Evolutionary conservation across 2,329 filamentous ascomycete genomes (phyloP).

Genomic region (Aureobasidium sp.): DNA sequence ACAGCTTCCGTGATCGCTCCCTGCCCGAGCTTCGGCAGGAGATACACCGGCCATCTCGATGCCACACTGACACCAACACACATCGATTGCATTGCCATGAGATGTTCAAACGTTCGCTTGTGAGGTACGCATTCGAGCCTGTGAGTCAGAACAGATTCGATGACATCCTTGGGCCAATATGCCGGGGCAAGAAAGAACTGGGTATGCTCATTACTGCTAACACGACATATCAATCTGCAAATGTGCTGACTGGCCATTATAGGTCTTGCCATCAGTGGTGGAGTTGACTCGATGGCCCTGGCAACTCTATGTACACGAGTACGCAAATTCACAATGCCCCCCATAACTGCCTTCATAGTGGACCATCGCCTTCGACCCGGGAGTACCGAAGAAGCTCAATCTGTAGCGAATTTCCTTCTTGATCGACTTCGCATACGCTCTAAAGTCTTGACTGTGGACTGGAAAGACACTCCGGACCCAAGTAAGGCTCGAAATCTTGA

Average conservation of each 20-base stretch:
- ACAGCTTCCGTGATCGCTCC: not conserved
- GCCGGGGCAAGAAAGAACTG: not conserved
- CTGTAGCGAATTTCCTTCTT: slow-evolving; percentile 39
- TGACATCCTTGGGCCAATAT: not conserved
- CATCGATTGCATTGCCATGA: not conserved
- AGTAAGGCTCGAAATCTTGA: slow-evolving; percentile 59
- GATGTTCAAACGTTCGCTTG: not conserved
- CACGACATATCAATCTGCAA: not conserved
- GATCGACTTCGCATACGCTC: slow-evolving; percentile 32
- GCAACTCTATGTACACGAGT: slow-evolving; percentile 59
- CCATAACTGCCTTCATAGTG: slow-evolving; percentile 50
- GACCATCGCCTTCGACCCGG: slow-evolving; percentile 51
- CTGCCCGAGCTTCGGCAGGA: not conserved
- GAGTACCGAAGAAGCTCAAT: slow-evolving; percentile 47
- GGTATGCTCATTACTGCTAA: not conserved
- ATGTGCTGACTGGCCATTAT: not conserved
- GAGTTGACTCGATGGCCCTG: slow-evolving; percentile 96
- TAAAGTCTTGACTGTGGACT: slow-evolving; percentile 29
- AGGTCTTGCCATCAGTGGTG: slow-evolving; percentile 77
- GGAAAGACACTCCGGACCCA: slow-evolving; percentile 31
- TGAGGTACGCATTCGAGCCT: not conserved
- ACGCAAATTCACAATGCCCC: not conserved
- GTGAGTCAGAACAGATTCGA: not conserved
- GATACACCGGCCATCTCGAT: not conserved
- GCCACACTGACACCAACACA: not conserved